A percentile compares a stretch with the other conserved stretches of the same genome.
Evolutionary conservation across 2,329 filamentous ascomycete genomes (phyloP).

Genomic region (Botrytis sinoallii): DNA sequence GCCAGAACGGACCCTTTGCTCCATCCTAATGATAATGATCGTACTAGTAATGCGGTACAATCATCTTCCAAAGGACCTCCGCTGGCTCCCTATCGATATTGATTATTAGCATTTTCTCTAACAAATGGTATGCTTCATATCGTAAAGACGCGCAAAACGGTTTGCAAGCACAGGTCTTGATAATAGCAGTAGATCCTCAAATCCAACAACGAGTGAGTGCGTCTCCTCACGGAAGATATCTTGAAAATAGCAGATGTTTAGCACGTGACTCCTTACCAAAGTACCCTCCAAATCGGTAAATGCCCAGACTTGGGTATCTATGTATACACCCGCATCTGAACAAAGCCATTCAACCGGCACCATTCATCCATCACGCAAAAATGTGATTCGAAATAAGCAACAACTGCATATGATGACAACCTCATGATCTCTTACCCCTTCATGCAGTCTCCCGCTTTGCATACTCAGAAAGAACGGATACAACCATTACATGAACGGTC

Average conservation of each 20-base stretch:
- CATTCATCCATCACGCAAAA: neutral
- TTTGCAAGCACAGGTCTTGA: neutral
- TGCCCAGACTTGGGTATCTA: neutral
- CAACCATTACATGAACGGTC: neutral
- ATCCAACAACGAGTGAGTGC: neutral
- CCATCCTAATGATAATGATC: constrained; percentile 78
- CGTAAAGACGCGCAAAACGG: neutral
- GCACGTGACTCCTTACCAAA: neutral
- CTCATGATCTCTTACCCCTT: neutral
- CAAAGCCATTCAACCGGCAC: neutral
- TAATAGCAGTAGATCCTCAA: neutral
- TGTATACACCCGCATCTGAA: neutral
- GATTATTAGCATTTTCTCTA: neutral
- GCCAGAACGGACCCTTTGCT: constrained; percentile 77
- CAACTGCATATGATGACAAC: neutral
- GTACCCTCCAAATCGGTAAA: neutral
- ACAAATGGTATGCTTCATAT: neutral
- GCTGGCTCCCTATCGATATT: constrained; percentile 67
- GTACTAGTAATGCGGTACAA: constrained; percentile 80
- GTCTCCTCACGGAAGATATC: neutral
- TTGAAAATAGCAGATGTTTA: neutral
- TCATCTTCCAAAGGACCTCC: constrained; percentile 90
- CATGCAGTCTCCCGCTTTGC: neutral
- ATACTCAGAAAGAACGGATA: neutral
- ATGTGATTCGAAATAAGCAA: neutral